A percentile compares a stretch with the other conserved stretches of the same genome.
Evolutionary conservation across 106 monocot species (phyloP).

Genomic region (Allium fistulosum): DNA sequence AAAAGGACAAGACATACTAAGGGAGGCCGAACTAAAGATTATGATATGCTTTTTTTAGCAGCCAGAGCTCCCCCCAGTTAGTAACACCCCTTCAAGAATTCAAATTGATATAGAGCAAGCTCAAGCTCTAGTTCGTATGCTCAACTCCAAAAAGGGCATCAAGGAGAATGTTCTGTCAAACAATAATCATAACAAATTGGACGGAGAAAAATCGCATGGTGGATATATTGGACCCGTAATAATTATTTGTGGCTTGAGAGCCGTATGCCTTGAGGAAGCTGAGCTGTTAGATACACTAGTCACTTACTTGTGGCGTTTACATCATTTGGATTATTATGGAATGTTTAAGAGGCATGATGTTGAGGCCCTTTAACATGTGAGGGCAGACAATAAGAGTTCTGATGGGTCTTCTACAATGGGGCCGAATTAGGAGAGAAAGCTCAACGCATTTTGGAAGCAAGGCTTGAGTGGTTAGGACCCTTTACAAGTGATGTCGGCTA

Average conservation of each 20-base stretch:
- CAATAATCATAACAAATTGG: conserved; percentile 49
- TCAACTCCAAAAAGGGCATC: conserved; percentile 80
- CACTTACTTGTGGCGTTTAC: conserved; percentile 89
- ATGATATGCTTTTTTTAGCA: conserved; percentile 47
- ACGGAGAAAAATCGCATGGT: conserved; percentile 70
- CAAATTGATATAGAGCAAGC: conserved; percentile 73
- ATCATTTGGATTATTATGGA: conserved; percentile 94
- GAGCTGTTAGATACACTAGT: conserved; percentile 88
- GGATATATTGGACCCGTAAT: conserved; percentile 91
- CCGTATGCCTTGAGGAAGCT: conserved; percentile 87
- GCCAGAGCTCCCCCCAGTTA: conserved; percentile 65
- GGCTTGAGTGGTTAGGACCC: conserved; percentile 74
- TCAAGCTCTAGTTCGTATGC: conserved; percentile 64
- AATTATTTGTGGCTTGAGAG: conserved; percentile 71
- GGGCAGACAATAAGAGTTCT: conserved; percentile 48
- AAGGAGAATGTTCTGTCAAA: conserved; percentile 65
- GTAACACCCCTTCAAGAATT: conserved; percentile 57
- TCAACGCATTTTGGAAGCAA: conserved; percentile 78
- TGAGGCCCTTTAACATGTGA: conserved; percentile 75
- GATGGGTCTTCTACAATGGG: conserved; percentile 24
- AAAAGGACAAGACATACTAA: conserved; percentile 79
- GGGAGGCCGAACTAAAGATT: conserved; percentile 45
- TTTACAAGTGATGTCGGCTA: conserved; percentile 64
- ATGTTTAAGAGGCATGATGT: conserved; percentile 65
- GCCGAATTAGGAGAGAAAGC: conserved; percentile 78